Evolutionary conservation across 2,329 filamentous ascomycete species (phyloP), one percentile per base, ranked within the genome.

Genomic region (Penicillium nordicum): DNA sequence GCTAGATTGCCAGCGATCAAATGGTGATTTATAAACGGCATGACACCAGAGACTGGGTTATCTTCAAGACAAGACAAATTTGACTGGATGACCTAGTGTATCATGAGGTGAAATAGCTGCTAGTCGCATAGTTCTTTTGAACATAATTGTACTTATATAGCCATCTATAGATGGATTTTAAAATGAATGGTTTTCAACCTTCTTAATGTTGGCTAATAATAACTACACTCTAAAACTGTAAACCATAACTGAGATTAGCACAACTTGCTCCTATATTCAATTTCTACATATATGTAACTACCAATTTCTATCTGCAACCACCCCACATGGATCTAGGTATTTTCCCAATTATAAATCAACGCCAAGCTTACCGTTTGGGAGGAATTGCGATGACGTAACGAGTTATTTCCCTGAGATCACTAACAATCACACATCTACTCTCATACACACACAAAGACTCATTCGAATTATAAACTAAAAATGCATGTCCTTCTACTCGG

Each of bases 401-500:
- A 30, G 6, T n/a, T 34, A 14, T 3, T 23, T 23, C 14, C 32
- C 32, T 2, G 6, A 34, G 32, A 14, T 34, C 37, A 12, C 30
- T 6, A 23, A 23, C 18, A 21, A n/a, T 38, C 34, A 48, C 3
- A 42, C n/a, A 34, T 27, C 14, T 49, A 21, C 27, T 10, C 34
- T 14, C 10, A 16, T 21, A 21, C 43, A 16, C 12, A 21, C 2
- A 25, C 46, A 36, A n/a, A 44, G 6, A 11, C 8, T 16, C 14
- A 29, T 30, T 5, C 5, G 34, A 46, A 37, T 16, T 14, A 43
- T 5, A 14, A 25, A 25, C 23, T 53, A 69, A 52, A 50, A 54
- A 72, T 72, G 69, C 78, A 72, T 79, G 84, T 92, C 57, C 85
- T 92, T 58, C 75, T 94, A 63, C 83, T 94, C 60, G 90, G 90